Conservation (phyloP, 495 filamentous ascomycete genomes). For the Hypoxylon lenormandii region DNA sequence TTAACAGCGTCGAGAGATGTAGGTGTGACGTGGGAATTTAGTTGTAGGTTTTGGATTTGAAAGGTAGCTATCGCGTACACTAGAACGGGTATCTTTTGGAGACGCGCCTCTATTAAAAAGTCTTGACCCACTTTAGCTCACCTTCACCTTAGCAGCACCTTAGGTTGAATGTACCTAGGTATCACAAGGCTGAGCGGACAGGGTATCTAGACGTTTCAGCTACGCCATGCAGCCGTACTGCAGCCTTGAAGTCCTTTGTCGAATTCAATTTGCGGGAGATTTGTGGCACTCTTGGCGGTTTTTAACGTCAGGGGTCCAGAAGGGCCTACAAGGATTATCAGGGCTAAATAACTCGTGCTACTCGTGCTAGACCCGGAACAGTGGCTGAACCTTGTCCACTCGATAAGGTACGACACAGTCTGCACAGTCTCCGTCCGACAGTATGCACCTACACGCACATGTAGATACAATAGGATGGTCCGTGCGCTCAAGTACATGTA, state of each 20-base stretch:
- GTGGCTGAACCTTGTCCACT: not conserved
- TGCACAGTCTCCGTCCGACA: too few species aligned
- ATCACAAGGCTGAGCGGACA: constrained; percentile 26
- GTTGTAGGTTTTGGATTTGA: not conserved
- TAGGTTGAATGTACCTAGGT: too few species aligned
- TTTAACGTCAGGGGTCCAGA: not conserved
- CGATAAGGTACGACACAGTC: too few species aligned
- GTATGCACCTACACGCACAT: too few species aligned
- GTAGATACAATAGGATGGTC: too few species aligned
- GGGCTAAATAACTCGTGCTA: too few species aligned
- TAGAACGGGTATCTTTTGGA: not conserved
- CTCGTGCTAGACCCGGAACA: not conserved
- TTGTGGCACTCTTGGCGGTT: not conserved
- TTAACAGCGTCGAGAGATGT: too few species aligned
- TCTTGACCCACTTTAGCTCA: constrained; percentile 1
- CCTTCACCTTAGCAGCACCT: too few species aligned
- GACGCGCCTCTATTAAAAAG: constrained; percentile 25
- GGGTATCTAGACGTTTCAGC: not conserved
- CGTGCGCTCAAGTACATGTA: too few species aligned
- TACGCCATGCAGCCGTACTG: not conserved
- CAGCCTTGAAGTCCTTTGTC: not conserved
- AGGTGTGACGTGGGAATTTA: too few species aligned
- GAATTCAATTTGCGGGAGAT: not conserved
- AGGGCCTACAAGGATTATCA: not conserved
- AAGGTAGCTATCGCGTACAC: not conserved